Conservation (phyloP, 495 filamentous ascomycete species). For the Schizothecium vesticola region DNA sequence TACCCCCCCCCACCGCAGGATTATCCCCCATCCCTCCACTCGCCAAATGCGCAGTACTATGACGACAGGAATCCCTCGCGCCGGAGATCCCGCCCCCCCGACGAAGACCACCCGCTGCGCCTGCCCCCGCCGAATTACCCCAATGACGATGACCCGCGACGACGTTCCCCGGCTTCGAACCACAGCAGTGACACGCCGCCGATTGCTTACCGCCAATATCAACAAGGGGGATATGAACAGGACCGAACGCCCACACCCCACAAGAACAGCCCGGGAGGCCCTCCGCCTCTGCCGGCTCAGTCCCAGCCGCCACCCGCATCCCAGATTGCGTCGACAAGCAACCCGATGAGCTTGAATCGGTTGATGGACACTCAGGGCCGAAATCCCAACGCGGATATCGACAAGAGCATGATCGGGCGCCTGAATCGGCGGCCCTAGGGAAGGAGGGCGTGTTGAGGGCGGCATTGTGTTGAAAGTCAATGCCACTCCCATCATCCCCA, state of each 20-base stretch:
- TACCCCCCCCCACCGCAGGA: constrained; percentile 19
- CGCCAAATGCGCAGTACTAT: constrained; percentile 35
- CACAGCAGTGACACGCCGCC: constrained; percentile 38
- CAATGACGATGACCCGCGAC: constrained; percentile 38
- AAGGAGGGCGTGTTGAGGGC: neutral
- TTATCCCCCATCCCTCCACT: constrained; percentile 22
- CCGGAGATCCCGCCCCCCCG: constrained; percentile 30
- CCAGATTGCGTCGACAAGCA: constrained; percentile 2
- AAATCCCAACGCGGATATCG: constrained; percentile 29
- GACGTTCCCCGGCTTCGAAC: constrained; percentile 42
- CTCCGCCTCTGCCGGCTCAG: constrained; percentile 2
- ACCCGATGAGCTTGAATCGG: constrained; percentile 42
- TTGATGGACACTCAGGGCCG: constrained; percentile 28
- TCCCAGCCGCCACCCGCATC: neutral
- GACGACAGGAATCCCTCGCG: constrained; percentile 34
- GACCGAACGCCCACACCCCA: constrained; percentile 20
- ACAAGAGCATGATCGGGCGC: constrained; percentile 40
- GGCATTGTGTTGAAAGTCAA: neutral
- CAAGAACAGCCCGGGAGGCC: constrained; percentile 25
- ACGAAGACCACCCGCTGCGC: constrained; percentile 39
- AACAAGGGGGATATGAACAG: constrained; percentile 21
- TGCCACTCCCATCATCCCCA: neutral
- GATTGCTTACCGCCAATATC: constrained; percentile 26
- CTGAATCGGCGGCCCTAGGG: constrained; percentile 21
- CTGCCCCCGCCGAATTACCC: constrained; percentile 43